Percentiles rank a stretch among this genome's conserved stretches.
Evolutionary conservation across 192 early-diverging fungal species (phyloP).

Genomic region (Coemansia interrupta): DNA sequence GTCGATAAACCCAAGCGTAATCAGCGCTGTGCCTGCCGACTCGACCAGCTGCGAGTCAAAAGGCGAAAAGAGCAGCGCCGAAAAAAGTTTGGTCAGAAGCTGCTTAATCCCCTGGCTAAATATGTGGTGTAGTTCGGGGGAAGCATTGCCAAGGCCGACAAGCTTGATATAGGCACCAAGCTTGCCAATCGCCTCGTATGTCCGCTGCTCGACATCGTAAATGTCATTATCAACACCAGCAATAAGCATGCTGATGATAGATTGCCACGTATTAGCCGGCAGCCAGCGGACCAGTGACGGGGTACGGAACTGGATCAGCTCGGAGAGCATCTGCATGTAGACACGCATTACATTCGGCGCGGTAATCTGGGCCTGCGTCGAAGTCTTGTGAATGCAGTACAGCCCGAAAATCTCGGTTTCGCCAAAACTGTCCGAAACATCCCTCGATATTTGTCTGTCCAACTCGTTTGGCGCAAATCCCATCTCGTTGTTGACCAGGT

Average conservation of each 20-base stretch:
- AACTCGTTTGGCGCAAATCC: constrained; percentile 42
- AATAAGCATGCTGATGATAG: constrained; percentile 30
- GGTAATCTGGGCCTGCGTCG: constrained; percentile 20
- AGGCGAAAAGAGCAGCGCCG: constrained; percentile 35
- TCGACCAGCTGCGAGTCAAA: constrained; percentile 47
- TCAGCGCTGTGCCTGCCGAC: constrained; percentile 37
- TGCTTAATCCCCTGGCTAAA: constrained; percentile 25
- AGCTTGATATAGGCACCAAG: constrained; percentile 46
- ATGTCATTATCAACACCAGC: constrained; percentile 35
- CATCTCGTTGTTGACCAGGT: constrained; percentile 48
- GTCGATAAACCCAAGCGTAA: constrained; percentile 38
- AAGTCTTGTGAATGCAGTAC: constrained; percentile 42
- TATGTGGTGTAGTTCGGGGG: constrained; percentile 22
- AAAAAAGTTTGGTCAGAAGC: constrained; percentile 38
- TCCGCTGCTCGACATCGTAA: constrained; percentile 43
- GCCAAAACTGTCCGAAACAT: constrained; percentile 41
- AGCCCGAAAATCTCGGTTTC: constrained; percentile 48
- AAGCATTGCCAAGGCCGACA: constrained; percentile 10
- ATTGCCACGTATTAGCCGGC: constrained; percentile 30
- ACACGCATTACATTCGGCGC: constrained; percentile 40
- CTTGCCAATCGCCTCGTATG: constrained; percentile 46
- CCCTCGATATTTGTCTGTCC: constrained; percentile 12
- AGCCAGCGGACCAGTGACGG: constrained; percentile 49
- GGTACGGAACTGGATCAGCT: constrained; percentile 42
- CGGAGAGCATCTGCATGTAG: constrained; percentile 42